These are phyloP conservation scores for Beta lomatogona DNA, from an alignment of 179 eudicot genomes.

Conservation along the genomic window DNA sequence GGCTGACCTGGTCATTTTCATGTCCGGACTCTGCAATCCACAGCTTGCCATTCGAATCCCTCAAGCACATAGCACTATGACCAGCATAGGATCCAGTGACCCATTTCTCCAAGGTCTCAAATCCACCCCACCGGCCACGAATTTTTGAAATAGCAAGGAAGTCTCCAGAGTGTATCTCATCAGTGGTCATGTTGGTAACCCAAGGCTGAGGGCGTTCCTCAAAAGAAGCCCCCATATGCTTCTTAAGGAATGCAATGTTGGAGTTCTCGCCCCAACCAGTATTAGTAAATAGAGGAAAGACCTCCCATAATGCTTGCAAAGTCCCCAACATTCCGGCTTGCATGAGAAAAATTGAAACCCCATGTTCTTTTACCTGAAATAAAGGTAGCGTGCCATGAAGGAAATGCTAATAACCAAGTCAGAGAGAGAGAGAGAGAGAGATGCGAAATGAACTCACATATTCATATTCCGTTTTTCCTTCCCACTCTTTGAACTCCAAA, in stretches of 20 bases:
- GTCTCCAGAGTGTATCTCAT: conserved; percentile 95
- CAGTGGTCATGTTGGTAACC: conserved; percentile 71
- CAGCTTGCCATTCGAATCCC: conserved; percentile 86
- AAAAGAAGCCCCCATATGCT: conserved; percentile 87
- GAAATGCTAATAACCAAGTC: conserved; percentile 14
- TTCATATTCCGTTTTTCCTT: conserved; percentile 81
- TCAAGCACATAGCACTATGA: conserved; percentile 90
- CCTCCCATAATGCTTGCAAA: conserved; percentile 85
- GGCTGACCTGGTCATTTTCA: conserved; percentile 81
- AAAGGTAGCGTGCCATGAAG: conserved; percentile 12
- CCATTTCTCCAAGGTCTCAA: conserved; percentile 98
- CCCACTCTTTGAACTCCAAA: conserved; percentile 82
- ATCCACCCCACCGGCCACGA: conserved; percentile 98
- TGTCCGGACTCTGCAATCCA: conserved; percentile 99
- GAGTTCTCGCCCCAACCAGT: conserved; percentile 91
- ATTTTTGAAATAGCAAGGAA: conserved; percentile 92
- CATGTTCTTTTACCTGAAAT: conserved; percentile 69
- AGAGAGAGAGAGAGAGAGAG: not conserved
- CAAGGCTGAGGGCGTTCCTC: conserved; percentile 89
- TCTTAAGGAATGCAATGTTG: conserved; percentile 76
- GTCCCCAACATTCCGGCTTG: conserved; percentile 98
- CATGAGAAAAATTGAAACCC: conserved; percentile 93
- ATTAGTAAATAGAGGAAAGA: conserved; percentile 85
- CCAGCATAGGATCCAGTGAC: conserved; percentile 98
- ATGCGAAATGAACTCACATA: conserved; percentile 58